Evolutionary conservation across 768 basidiomycete species (phyloP).

Genomic region (Suillus tomentosus): DNA sequence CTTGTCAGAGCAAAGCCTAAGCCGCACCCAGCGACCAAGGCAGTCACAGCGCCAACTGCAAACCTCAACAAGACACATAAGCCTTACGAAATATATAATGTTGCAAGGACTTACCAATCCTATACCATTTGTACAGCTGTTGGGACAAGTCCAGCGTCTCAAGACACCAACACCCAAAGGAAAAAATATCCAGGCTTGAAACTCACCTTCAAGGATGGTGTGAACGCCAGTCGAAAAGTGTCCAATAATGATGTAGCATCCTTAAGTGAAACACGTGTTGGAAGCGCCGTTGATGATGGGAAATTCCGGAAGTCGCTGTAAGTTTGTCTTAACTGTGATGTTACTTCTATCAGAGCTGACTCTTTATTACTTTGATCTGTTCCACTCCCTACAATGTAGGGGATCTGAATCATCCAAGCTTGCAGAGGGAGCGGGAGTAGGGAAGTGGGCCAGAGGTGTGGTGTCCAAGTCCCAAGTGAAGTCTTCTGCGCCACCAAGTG

Average conservation of each 20-base stretch:
- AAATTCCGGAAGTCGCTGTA: too few species aligned
- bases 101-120: neutral
- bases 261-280: neutral
- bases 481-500: neutral
- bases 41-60: neutral
- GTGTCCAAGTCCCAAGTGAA: neutral
- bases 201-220: constrained; percentile 1
- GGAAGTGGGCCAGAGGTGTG: neutral
- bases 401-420: neutral
- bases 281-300: too few species aligned
- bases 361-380: neutral
- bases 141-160: neutral
- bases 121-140: neutral
- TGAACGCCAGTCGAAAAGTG: neutral
- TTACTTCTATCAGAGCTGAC: constrained; percentile 2
- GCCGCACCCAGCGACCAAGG: neutral
- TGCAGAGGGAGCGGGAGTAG: neutral
- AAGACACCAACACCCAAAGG: neutral
- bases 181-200: constrained; percentile 2
- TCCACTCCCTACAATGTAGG: neutral
- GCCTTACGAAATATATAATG: neutral
- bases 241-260: neutral
- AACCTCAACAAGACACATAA: neutral
- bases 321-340: neutral
- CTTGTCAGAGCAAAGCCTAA: constrained; percentile 6